Base-by-base conservation (phyloP, 2,329 filamentous ascomycete species). In the Aspergillus tubingensis region DNA sequence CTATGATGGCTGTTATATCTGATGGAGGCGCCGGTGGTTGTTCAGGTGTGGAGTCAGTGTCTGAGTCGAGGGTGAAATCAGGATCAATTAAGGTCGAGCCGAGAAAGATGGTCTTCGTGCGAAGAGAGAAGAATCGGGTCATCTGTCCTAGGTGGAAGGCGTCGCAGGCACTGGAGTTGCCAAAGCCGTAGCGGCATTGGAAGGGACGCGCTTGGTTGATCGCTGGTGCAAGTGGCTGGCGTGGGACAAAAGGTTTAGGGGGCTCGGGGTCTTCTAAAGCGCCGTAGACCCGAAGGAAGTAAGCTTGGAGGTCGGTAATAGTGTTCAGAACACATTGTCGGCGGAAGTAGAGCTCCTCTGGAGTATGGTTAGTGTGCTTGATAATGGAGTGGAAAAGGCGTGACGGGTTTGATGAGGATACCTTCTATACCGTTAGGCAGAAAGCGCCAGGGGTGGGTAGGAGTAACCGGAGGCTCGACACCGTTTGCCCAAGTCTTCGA, bases 131-230 rank as follows among this genome's bases (percentile, higher is more conserved):
- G 61, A 80, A 80, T 8, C 76, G 75, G 19, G 74, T 70, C 70
- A 79, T 79, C 62, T 80, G 76, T 11, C 79, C 79, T 0, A 80
- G 67, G 47, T 80, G 77, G 58, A 80, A 80, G 5, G 75, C 70
- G 58, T 80, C 78, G 59, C 79, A 80, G 57, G 76, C 73, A 47
- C 70, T 74, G 6, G 77, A 78, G 44, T 79, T 79, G 47, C 68
- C 74, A 59, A 77, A 74, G 10, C 72, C 77, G 50, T 74, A 75
- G 30, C 75, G 76, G 60, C 78, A 80, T 67, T 80, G 78, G 19
- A 73, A 72, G 11, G 66, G 66, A 19, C 71, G 71, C 2, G 65
- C 58, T 52, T 66, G 69, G 11, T 64, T 51, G 25, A 64, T 62
- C 19, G 68, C 65, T 6, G 60, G 61, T 27, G 66, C 61, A 39